These are phyloP conservation scores for Saururus chinensis DNA, from an alignment of 164 flowering plant genomes.

Conservation along the genomic window DNA sequence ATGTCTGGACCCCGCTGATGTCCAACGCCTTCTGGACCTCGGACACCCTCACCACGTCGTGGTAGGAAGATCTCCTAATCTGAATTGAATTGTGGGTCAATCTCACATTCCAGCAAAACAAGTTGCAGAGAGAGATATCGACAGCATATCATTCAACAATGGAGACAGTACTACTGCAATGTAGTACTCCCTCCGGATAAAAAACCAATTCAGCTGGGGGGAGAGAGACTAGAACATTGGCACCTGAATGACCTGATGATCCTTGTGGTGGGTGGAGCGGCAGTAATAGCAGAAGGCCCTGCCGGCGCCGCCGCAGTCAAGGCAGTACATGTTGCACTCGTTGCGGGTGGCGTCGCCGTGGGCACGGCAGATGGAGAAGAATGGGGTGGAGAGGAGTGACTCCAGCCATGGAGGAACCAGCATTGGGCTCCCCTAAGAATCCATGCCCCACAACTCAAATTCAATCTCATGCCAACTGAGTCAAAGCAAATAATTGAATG, in stretches of 20 bases:
- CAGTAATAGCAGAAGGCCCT: slow-evolving; percentile 84
- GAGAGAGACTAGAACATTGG: no score
- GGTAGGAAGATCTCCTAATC: slow-evolving; percentile 96
- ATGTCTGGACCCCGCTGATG: slow-evolving; percentile 81
- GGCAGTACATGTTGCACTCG: slow-evolving; percentile 85
- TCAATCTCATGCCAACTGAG: background rate
- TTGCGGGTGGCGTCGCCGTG: slow-evolving; percentile 70
- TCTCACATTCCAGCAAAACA: background rate
- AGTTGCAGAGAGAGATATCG: no score
- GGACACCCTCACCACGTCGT: slow-evolving; percentile 87
- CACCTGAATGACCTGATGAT: slow-evolving; percentile 86
- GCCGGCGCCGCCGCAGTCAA: slow-evolving; percentile 43
- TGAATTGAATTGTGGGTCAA: slow-evolving; percentile 9
- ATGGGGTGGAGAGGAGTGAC: slow-evolving; percentile 44
- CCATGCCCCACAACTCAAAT: background rate
- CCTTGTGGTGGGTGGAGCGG: slow-evolving; percentile 61
- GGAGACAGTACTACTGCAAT: background rate
- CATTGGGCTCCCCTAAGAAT: slow-evolving; percentile 24
- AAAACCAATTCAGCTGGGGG: background rate
- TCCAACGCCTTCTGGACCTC: slow-evolving; percentile 73
- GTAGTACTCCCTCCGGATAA: background rate
- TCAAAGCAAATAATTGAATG: background rate
- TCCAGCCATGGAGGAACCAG: slow-evolving; percentile 85
- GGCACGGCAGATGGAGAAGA: slow-evolving; percentile 57
- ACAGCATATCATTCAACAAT: background rate